Conservation (phyloP, 805 yeast genomes). For the Wickerhamiella lipophila region DNA sequence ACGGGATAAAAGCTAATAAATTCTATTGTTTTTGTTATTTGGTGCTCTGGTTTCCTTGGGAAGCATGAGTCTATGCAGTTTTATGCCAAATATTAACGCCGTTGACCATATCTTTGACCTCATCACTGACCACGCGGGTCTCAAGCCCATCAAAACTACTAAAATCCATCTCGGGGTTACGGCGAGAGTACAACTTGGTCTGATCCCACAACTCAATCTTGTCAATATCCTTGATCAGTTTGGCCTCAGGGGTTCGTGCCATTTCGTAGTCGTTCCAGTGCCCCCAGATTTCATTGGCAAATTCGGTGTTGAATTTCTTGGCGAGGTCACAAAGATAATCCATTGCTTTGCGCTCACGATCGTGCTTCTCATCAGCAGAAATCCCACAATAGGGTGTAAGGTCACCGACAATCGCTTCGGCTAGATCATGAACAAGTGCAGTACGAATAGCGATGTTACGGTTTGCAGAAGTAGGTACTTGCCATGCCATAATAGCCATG, state of each 20-base stretch:
- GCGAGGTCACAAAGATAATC: constrained; percentile 49
- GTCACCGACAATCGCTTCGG: constrained; percentile 90
- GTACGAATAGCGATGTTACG: constrained; percentile 65
- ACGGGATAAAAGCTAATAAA: not conserved
- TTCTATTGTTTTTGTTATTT: too few species aligned
- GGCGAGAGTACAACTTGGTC: constrained; percentile 54
- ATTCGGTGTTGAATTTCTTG: constrained; percentile 47
- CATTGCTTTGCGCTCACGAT: constrained; percentile 66
- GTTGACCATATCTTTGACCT: constrained; percentile 57
- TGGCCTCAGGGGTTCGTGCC: constrained; percentile 67
- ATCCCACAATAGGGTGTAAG: constrained; percentile 62
- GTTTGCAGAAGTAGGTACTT: constrained; percentile 43
- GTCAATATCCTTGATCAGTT: constrained; percentile 86
- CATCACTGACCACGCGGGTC: constrained; percentile 51
- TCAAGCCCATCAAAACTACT: constrained; percentile 58
- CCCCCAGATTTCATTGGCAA: constrained; percentile 51
- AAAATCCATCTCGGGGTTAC: constrained; percentile 43
- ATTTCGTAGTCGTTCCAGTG: constrained; percentile 86
- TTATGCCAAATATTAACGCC: constrained; percentile 24
- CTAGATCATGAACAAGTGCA: constrained; percentile 85
- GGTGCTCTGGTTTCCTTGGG: too few species aligned
- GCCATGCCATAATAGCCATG: constrained; percentile 71
- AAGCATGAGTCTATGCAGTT: not conserved
- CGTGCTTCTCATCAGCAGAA: constrained; percentile 62
- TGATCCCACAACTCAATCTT: constrained; percentile 65